A percentile compares a stretch with the other conserved stretches of the same genome.
Conservation (phyloP, 2,329 filamentous ascomycete genomes). For the Xylariales sp. region DNA sequence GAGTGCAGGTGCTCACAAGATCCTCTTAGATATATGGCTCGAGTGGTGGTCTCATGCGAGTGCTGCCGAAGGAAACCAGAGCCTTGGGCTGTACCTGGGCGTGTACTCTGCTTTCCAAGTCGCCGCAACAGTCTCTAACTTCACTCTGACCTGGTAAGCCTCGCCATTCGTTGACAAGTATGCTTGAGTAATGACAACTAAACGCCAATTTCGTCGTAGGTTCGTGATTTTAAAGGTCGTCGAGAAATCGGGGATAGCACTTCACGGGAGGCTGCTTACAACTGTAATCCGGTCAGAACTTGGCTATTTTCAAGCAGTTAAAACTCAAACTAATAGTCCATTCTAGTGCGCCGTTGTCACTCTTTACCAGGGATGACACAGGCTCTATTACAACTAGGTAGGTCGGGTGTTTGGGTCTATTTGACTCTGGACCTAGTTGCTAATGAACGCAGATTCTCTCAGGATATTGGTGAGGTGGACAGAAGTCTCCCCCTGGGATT, state of each 20-base stretch:
- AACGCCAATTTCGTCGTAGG: neutral
- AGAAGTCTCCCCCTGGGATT: neutral
- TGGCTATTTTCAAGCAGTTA: slow-evolving; percentile 32
- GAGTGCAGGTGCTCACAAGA: neutral
- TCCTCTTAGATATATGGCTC: slow-evolving; percentile 35
- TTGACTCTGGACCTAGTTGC: slow-evolving; percentile 5
- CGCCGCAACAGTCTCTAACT: slow-evolving; percentile 5
- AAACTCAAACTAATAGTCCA: slow-evolving; percentile 21
- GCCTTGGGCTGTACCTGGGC: neutral
- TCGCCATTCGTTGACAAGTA: slow-evolving; percentile 25
- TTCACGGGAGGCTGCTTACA: slow-evolving; percentile 1
- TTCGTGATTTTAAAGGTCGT: neutral
- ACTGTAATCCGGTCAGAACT: slow-evolving; percentile 10
- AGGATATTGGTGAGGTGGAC: slow-evolving; percentile 1
- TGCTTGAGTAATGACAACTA: neutral
- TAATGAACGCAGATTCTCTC: neutral
- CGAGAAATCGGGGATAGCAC: neutral
- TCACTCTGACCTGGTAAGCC: neutral
- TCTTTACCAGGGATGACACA: neutral
- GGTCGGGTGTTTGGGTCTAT: slow-evolving; percentile 13
- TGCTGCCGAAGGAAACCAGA: neutral
- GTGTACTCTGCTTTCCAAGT: neutral
- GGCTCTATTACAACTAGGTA: neutral
- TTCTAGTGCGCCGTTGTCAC: slow-evolving; percentile 4
- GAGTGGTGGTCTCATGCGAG: slow-evolving; percentile 43